phyloP scores from a whole-genome alignment of 495 filamentous ascomycete species.

The Aspergillus egyptiacus region DNA sequence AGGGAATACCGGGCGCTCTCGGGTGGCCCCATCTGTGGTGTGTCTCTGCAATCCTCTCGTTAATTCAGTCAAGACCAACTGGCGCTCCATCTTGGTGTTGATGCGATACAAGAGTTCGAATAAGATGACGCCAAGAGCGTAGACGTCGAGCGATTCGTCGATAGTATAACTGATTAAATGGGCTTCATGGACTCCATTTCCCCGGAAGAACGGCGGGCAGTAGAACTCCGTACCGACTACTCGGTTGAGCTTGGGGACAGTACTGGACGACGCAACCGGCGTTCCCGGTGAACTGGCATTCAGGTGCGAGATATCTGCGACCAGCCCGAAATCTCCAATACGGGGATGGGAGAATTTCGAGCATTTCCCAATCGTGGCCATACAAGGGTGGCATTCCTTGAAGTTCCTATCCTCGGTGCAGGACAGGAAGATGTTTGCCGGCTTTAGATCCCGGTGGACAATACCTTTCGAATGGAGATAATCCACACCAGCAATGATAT shows the following conservation, averaged over 20 bases:
- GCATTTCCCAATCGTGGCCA: slow-evolving; percentile 13
- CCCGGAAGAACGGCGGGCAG: slow-evolving; percentile 29
- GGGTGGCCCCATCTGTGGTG: not conserved
- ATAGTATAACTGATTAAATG: slow-evolving; percentile 23
- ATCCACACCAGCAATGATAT: slow-evolving; percentile 46
- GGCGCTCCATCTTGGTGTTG: slow-evolving; percentile 50
- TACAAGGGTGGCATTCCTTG: slow-evolving; percentile 31
- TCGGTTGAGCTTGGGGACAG: slow-evolving; percentile 22
- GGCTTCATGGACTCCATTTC: not conserved
- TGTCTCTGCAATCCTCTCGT: slow-evolving; percentile 27
- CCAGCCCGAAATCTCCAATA: slow-evolving; percentile 51
- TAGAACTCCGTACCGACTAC: slow-evolving; percentile 47
- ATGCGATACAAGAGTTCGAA: slow-evolving; percentile 48
- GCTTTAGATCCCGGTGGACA: slow-evolving; percentile 66
- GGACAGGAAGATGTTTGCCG: slow-evolving; percentile 62
- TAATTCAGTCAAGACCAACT: slow-evolving; percentile 40
- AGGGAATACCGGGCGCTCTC: slow-evolving; percentile 24
- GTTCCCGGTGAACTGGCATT: slow-evolving; percentile 20
- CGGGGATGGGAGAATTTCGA: slow-evolving; percentile 42
- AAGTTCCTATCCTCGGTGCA: slow-evolving; percentile 22
- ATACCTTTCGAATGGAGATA: slow-evolving; percentile 58
- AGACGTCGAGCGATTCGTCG: slow-evolving; percentile 50
- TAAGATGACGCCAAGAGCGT: slow-evolving; percentile 49
- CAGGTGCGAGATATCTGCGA: slow-evolving; percentile 46
- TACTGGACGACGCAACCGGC: slow-evolving; percentile 13